Evolutionary conservation across 2,329 filamentous ascomycete species (phyloP), one percentile per base, ranked within the genome.

Genomic region (Botrytis squamosa): DNA sequence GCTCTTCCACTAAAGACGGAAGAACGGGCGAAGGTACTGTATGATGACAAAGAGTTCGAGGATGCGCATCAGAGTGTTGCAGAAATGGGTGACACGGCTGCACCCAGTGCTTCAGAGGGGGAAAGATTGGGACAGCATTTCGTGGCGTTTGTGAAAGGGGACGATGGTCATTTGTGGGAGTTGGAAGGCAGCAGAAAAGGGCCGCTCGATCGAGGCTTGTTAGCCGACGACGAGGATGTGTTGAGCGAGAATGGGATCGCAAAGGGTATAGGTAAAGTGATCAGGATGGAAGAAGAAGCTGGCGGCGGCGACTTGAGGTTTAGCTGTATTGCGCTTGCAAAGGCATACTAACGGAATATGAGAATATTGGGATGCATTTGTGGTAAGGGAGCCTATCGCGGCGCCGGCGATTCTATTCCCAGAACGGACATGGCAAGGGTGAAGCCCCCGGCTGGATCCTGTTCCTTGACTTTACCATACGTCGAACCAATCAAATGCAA

Each of bases 101-200:
- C 95, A 1, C 96, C 96, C 0, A 84, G 88, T 72, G 93, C 94
- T 12, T 88, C 77, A 90, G 76, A 73, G 3, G 78, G 74, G 29
- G 93, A 93, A 79, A 88, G 91, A 77, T 87, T 98, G 25, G 95
- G 98, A 81, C 86, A 98, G 79, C 96, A 99, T 85, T 98, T 97
- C 82, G 95, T 98, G 65, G 96, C 93, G 80, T 99, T 98, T 83
- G 92, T 96, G 71, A 96, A 95, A 85, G 86, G 84, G 84, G 70
- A 90, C 92, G 70, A 90, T 92, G 81, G 91, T 91, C 72, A 84
- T 65, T 80, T 93, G 70, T 93, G 90, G 88, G 91, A 93, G 81
- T 82, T 93, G 81, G 91, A 93, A 82, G 91, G 91, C 16, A 81
- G 89, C 75, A 84, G 91, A 73, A 92, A 89, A 79, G 91, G 91